Base-by-base conservation (phyloP, 352 stramenopile genomes). In the Pythium aphanidermatum region DNA sequence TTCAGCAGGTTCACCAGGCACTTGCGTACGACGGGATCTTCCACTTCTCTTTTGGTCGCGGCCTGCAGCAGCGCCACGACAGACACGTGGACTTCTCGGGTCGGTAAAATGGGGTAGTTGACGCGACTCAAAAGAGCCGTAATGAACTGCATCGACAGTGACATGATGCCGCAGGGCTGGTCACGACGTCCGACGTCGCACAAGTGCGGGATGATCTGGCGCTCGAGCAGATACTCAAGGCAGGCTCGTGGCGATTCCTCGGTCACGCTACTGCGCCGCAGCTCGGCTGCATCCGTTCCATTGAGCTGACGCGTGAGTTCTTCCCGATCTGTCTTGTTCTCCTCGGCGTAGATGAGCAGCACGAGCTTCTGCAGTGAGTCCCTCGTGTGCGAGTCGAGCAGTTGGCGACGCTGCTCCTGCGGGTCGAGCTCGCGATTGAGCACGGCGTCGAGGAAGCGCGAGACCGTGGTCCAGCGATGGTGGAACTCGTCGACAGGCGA, bases 291-390 rank as follows among this genome's bases (percentile, higher is more conserved):
- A 12, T 36, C 13, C 6, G 21, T 23, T 12, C 62, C 60, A 34
- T 55, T 48, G 21, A 51, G 37, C 37, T 61, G 43, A 27, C 71
- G 63, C 34, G 69, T 63, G 45, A 91, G 62, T 53, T 89, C 77
- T 43, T 78, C 61, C 10, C 68, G 69, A 47, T 94, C 79, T 13
- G 71, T 71, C 25, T 70, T 76, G 51, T 81, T 86, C 39, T 94
- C 82, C 44, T 94, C 82, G 21, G 78, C 75, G 58, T 83, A 89
- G 54, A 94, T 85, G 20, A 94, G 67, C 59, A 91, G 64, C 58
- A 94, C 82, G 39, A 94, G 66, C 65, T 88, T 90, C 34, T 88
- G 70, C 34, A 94, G 57, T 45, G 77, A 87, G 47, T 94, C 79
- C 40, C 77, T 73, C 35, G 77, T 92, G 62, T 87, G 77, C 13